These are phyloP conservation scores for Stachybotrys elegans DNA, from an alignment of 2,329 filamentous ascomycete species.

Conservation along the genomic window DNA sequence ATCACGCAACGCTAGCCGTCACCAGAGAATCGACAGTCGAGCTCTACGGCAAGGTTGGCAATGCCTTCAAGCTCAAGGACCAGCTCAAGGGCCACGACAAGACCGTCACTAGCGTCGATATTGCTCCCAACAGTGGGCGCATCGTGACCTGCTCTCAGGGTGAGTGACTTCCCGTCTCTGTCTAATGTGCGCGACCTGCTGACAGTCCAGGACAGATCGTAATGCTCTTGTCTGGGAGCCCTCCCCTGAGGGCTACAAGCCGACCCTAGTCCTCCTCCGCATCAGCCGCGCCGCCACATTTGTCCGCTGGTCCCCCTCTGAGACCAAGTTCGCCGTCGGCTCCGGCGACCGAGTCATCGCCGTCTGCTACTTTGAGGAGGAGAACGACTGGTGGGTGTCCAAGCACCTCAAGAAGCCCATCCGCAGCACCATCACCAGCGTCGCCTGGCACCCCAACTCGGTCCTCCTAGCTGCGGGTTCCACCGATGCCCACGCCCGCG, in stretches of 20 bases:
- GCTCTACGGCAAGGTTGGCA: slow-evolving; percentile 72
- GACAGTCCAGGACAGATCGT: slow-evolving; percentile 57
- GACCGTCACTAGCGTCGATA: slow-evolving; percentile 91
- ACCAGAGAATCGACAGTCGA: slow-evolving; percentile 86
- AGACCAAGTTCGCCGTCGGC: slow-evolving; percentile 96
- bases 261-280: slow-evolving; percentile 90
- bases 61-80: slow-evolving; percentile 77
- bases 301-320: slow-evolving; percentile 93
- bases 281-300: slow-evolving; percentile 97
- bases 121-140: slow-evolving; percentile 82
- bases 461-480: slow-evolving; percentile 91
- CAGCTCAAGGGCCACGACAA: slow-evolving; percentile 97
- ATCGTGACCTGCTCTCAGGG: slow-evolving; percentile 98
- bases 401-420: slow-evolving; percentile 99
- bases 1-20: slow-evolving; percentile 83
- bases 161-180: slow-evolving; percentile 29
- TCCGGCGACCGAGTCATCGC: slow-evolving; percentile 94
- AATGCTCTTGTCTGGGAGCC: slow-evolving; percentile 98
- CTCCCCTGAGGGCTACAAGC: slow-evolving; percentile 89
- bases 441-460: slow-evolving; percentile 96
- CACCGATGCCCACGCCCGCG: slow-evolving; percentile 93
- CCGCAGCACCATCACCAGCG: slow-evolving; percentile 89
- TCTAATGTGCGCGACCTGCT: slow-evolving; percentile 4
- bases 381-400: slow-evolving; percentile 99
- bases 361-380: slow-evolving; percentile 97